Conservation (phyloP, 495 filamentous ascomycete species). For the Aspergillus haitiensis region DNA sequence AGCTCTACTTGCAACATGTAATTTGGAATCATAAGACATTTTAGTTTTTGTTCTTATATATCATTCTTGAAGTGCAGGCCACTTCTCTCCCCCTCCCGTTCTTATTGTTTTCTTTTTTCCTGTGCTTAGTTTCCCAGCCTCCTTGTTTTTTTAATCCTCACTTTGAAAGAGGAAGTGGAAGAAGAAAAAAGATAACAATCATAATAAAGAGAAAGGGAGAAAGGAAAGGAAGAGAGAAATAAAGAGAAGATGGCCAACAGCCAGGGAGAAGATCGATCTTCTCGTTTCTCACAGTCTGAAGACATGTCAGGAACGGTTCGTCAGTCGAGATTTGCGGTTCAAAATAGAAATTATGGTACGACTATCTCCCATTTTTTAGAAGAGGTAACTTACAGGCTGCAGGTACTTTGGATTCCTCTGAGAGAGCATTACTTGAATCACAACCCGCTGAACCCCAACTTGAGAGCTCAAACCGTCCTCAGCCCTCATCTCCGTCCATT, state of each 20-base stretch:
- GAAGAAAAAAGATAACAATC: neutral
- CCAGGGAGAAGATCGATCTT: constrained; percentile 12
- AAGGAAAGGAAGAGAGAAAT: neutral
- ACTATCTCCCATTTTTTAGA: neutral
- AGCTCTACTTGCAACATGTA: constrained; percentile 18
- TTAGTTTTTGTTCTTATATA: constrained; percentile 11
- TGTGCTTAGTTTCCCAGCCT: constrained; percentile 15
- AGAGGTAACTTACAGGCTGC: constrained; percentile 16
- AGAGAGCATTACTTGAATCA: constrained; percentile 29
- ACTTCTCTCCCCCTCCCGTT: constrained; percentile 14
- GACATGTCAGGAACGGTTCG: constrained; percentile 24
- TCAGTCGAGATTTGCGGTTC: constrained; percentile 25
- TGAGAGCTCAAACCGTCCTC: constrained; percentile 31
- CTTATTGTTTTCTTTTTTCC: constrained; percentile 15
- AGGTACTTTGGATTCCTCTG: constrained; percentile 44
- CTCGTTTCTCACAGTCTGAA: constrained; percentile 12
- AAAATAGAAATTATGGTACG: constrained; percentile 42
- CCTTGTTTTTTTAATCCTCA: constrained; percentile 13
- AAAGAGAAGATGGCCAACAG: constrained; percentile 10
- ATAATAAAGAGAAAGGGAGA: constrained; percentile 1
- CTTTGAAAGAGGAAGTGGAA: constrained; percentile 4
- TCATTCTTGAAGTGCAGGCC: constrained; percentile 24
- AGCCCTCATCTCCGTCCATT: constrained; percentile 50
- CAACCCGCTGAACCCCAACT: constrained; percentile 35
- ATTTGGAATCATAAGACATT: constrained; percentile 3